phyloP scores from a whole-genome alignment of 352 stramenopile genomes.

The Halophytophthora polymorphica region DNA sequence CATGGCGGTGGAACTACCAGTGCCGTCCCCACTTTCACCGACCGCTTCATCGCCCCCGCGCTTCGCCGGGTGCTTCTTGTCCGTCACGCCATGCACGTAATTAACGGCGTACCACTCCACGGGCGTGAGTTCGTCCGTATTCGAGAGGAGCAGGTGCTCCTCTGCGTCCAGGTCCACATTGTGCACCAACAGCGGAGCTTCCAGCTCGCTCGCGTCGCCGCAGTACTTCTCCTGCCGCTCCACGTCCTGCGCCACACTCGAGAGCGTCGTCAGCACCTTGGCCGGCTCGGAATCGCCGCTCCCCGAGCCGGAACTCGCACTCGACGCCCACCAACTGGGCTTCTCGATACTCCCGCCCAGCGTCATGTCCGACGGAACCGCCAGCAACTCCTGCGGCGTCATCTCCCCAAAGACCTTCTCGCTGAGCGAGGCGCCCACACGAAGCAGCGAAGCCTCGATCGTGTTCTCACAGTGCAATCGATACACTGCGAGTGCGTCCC shows the following conservation, averaged over 20 bases:
- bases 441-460: constrained; percentile 72
- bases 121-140: constrained; percentile 77
- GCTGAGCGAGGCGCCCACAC: constrained; percentile 62
- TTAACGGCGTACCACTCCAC: constrained; percentile 87
- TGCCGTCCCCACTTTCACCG: constrained; percentile 4
- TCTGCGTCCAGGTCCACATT: constrained; percentile 72
- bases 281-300: constrained; percentile 16
- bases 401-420: constrained; percentile 83
- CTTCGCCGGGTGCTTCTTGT: constrained; percentile 42
- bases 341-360: constrained; percentile 50
- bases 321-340: constrained; percentile 65
- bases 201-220: constrained; percentile 35
- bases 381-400: constrained; percentile 64
- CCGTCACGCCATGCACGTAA: constrained; percentile 59
- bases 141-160: constrained; percentile 78
- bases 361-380: constrained; percentile 43
- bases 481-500: constrained; percentile 59
- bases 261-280: constrained; percentile 25
- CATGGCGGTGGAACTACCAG: constrained; percentile 15
- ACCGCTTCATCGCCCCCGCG: constrained; percentile 15
- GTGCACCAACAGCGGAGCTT: constrained; percentile 48
- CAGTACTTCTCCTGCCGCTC: constrained; percentile 53
- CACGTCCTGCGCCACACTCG: constrained; percentile 28
- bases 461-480: constrained; percentile 80
- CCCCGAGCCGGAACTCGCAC: constrained; percentile 28